These are phyloP conservation scores for Xylariaceae sp. DNA, from an alignment of 2,329 filamentous ascomycete species.

Conservation along the genomic window DNA sequence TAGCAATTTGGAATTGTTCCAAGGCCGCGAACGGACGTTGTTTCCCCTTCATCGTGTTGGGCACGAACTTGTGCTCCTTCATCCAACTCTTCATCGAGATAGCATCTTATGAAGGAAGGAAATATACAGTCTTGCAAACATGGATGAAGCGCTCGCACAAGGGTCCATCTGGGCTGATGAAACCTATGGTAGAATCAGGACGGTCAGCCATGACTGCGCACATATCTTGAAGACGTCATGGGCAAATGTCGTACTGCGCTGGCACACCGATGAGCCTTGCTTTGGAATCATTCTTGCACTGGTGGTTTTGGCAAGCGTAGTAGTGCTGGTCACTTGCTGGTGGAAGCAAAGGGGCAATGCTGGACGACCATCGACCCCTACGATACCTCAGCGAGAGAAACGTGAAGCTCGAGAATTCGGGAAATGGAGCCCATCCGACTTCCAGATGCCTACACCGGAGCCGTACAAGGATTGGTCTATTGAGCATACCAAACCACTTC, in stretches of 20 bases:
- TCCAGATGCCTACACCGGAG: constrained; percentile 25
- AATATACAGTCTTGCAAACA: background rate
- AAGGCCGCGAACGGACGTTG: constrained; percentile 24
- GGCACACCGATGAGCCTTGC: constrained; percentile 7
- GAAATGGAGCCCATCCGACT: constrained; percentile 29
- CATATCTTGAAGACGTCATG: constrained; percentile 19
- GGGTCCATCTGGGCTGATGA: constrained; percentile 14
- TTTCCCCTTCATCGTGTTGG: constrained; percentile 1
- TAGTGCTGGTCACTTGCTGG: constrained; percentile 20
- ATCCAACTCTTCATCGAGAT: too few species aligned
- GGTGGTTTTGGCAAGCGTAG: constrained; percentile 17
- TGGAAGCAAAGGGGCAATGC: constrained; percentile 9
- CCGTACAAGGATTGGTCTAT: constrained; percentile 67
- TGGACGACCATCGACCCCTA: constrained; percentile 23
- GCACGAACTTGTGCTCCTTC: background rate
- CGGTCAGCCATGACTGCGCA: constrained; percentile 13
- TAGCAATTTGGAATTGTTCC: background rate
- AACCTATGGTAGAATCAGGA: constrained; percentile 14
- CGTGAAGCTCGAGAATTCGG: constrained; percentile 25
- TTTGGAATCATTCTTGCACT: constrained; percentile 17
- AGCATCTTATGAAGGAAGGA: background rate
- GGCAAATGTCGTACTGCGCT: constrained; percentile 5
- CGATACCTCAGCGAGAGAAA: constrained; percentile 27
- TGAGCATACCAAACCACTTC: constrained; percentile 62
- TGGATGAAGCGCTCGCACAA: constrained; percentile 12